Evolutionary conservation across 2,329 filamentous ascomycete genomes (phyloP).

Genomic region (Aspergillus sp.): DNA sequence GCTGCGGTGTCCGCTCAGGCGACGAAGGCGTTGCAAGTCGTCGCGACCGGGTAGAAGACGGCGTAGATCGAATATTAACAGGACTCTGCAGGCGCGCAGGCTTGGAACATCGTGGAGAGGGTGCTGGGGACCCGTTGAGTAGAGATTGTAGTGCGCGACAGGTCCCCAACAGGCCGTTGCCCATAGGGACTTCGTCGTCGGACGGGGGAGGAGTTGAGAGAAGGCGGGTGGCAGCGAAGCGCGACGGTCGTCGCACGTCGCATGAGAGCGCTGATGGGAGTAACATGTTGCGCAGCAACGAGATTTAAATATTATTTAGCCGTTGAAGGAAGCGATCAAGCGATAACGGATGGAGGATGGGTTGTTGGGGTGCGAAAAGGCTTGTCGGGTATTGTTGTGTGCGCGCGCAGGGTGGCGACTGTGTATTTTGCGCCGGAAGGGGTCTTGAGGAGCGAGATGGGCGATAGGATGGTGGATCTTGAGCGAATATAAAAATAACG

Average conservation of each 20-base stretch:
- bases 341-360: neutral
- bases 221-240: conserved; percentile 28
- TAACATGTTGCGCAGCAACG: conserved; percentile 28
- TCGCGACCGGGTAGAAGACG: conserved; percentile 24
- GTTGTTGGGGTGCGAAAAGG: neutral
- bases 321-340: neutral
- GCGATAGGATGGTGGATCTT: neutral
- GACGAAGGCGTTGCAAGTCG: conserved; percentile 17
- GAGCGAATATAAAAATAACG: neutral
- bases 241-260: conserved; percentile 34
- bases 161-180: conserved; percentile 35
- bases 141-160: conserved; percentile 38
- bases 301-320: no score
- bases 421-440: neutral
- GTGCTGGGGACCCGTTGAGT: conserved; percentile 34
- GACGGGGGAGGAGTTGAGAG: conserved; percentile 36
- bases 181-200: conserved; percentile 26
- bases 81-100: conserved; percentile 36
- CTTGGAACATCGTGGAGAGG: conserved; percentile 29
- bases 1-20: conserved; percentile 15
- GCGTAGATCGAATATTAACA: conserved; percentile 24
- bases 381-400: neutral
- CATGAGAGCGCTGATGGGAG: conserved; percentile 42
- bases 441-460: neutral
- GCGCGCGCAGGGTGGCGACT: neutral